Base-by-base conservation (phyloP, 257 asterid species). In the Lavandula angustifolia region DNA sequence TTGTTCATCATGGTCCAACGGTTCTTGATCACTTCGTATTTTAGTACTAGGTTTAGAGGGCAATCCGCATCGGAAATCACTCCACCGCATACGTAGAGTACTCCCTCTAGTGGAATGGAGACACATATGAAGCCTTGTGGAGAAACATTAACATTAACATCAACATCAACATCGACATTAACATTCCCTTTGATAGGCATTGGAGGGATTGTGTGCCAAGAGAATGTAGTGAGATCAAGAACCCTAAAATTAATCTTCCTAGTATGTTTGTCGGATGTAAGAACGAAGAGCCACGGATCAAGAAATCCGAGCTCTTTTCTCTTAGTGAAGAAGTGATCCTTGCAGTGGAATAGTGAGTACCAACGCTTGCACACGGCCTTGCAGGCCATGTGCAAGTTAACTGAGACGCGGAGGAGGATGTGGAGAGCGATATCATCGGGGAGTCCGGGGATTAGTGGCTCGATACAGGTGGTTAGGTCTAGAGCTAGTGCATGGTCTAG, bases 101-200 rank as follows among this genome's bases (percentile, higher is more conserved):
- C 61, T 0, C 96, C 96, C 37, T 89, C 95, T 2, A 60, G 64
- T 7, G 97, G 96, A 22, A 87, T 67, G 9, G 97, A 74, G 5
- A 89, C 87, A 62, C 95, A 92, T 70, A 87, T 66, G 54, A 87
- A 87, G 14, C 96, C 98, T 63, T 87, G 94, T 32, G 96, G 94
- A 48, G 92, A 82, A 12, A 80, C 89, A 22, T 22, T 22, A 22
- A 22, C 27, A 22, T 22, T 22, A 22, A 22, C 27, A 22, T 22
- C 2, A 22, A 22, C 27, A 22, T 22, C 2, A 22, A 22, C 27
- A 22, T 22, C 27, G 2, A 22, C 27, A 22, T 22, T 22, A 22
- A 22, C 27, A 67, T 81, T 82, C 16, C 85, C 96, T 77, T 76
- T 89, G 77, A 94, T 89, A 5, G 98, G 98, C 98, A 92, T 92